Evolutionary conservation across 345 rosid genomes (phyloP).

Genomic region (Stellera chamaejasme): DNA sequence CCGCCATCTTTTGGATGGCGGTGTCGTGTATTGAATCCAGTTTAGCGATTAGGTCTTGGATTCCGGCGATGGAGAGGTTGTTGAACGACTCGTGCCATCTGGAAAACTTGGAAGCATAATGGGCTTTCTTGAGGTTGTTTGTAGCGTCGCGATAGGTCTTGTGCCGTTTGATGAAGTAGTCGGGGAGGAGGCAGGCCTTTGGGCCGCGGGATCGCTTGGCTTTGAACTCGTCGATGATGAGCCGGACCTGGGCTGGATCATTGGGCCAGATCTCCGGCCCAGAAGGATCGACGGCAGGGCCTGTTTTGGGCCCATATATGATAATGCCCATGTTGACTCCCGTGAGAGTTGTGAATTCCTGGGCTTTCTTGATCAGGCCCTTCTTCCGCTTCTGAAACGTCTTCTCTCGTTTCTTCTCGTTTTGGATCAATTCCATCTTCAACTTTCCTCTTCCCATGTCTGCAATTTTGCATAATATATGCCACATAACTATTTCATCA

Average conservation of each 20-base stretch:
- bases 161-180: not conserved
- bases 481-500: too few relatives aligned
- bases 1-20: not conserved
- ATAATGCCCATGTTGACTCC: constrained; percentile 28
- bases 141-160: constrained; percentile 5
- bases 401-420: constrained; percentile 19
- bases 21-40: not conserved
- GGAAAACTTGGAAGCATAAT: constrained; percentile 1
- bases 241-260: constrained; percentile 14
- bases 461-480: too few relatives aligned
- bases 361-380: constrained; percentile 24
- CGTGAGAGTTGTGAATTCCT: constrained; percentile 27
- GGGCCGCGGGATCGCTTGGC: constrained; percentile 4
- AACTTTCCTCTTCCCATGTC: constrained; percentile 21
- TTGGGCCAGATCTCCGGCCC: constrained; percentile 28
- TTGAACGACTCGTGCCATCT: constrained; percentile 7
- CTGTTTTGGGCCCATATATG: constrained; percentile 21
- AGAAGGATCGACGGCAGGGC: not conserved
- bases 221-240: constrained; percentile 19
- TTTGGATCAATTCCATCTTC: constrained; percentile 10
- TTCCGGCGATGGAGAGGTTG: not conserved
- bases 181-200: constrained; percentile 1
- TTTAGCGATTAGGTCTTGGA: not conserved
- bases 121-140: not conserved
- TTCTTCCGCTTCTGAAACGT: constrained; percentile 31